These are phyloP conservation scores for Scopulariopsis brevicaulis DNA, from an alignment of 2,329 filamentous ascomycete genomes.

Conservation along the genomic window DNA sequence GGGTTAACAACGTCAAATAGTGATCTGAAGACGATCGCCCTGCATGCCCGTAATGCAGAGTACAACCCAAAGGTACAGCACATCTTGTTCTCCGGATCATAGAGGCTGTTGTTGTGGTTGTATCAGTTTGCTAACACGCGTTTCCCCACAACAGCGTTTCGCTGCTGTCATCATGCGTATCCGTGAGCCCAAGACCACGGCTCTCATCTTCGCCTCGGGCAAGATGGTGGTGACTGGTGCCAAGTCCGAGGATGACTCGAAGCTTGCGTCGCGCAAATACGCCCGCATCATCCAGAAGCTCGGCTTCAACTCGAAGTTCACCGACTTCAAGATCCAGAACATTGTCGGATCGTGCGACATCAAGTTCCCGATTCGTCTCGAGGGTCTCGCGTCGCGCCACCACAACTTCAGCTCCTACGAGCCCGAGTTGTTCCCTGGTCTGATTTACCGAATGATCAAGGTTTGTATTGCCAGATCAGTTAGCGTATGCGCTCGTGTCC, in stretches of 20 bases:
- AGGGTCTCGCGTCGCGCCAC: slow-evolving; percentile 91
- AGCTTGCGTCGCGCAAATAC: slow-evolving; percentile 94
- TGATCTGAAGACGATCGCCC: slow-evolving; percentile 95
- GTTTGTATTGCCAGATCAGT: slow-evolving; percentile 55
- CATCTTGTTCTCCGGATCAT: slow-evolving; percentile 1
- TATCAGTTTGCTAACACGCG: slow-evolving; percentile 16
- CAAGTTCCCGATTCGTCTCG: slow-evolving; percentile 96
- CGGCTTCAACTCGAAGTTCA: slow-evolving; percentile 98
- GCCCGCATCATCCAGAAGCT: slow-evolving; percentile 99
- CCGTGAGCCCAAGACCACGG: slow-evolving; percentile 96
- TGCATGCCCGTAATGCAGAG: slow-evolving; percentile 96
- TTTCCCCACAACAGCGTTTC: slow-evolving; percentile 58
- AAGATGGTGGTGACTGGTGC: slow-evolving; percentile 99
- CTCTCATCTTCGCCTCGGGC: slow-evolving; percentile 92
- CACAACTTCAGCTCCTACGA: slow-evolving; percentile 99
- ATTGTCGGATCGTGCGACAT: slow-evolving; percentile 98
- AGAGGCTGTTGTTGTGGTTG: slow-evolving; percentile 1
- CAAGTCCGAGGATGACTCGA: slow-evolving; percentile 95
- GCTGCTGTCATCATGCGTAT: slow-evolving; percentile 99
- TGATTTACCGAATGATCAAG: slow-evolving; percentile 99
- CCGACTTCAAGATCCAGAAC: slow-evolving; percentile 99
- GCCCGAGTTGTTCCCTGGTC: slow-evolving; percentile 94
- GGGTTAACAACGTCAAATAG: background rate
- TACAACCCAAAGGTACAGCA: slow-evolving; percentile 85
- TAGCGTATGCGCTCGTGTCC: background rate